Base-by-base conservation (phyloP, 179 eudicot species). In the Spinacia oleracea region DNA sequence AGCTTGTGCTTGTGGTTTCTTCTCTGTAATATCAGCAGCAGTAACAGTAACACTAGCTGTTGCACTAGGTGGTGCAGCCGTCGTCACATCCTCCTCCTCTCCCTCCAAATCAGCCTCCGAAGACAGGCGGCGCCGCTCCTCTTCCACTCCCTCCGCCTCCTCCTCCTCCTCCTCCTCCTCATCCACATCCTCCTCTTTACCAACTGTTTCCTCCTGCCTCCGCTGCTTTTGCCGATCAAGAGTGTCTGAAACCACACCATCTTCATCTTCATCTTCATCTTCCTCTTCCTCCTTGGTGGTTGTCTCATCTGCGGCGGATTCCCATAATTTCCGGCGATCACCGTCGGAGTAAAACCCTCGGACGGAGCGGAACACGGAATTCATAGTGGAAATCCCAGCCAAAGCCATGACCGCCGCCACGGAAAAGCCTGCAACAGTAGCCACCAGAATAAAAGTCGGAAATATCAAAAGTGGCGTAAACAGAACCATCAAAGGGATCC, bases 1-100 rank as follows among this genome's bases (percentile, higher is more conserved):
- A 5, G 35, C 66, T 60, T 60, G 66, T 60, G 35, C 66, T 60
- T 60, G 66, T 60, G 10, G 66, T 60, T 60, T 60, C 66, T 60
- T 60, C 14, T 60, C 66, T 25, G 66, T 11, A 60, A 5, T 14
- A 27, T 60, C 66, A 60, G 66, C 14, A 60, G 15, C 23, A 66
- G 46, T 35, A 35, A 1, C 23, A 18, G 70, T 65, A 34, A 11
- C n/a, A 35, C 46, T 38, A 20, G 45, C 40, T 3, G 40, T 38
- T 38, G 40, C 40, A 38, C 1, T 3, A 38, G 70, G 0, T 42
- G 72, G 31, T n/a, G 12, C 14, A 27, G 66, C 35, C 43, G 21
- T 25, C 18, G 66, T 60, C 2, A 60, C 66, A 12, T 45, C 73
- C 29, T 70, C 55, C 4, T 45, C 8, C 35, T 25, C n/a, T n/a